phyloP scores from a whole-genome alignment of 164 flowering plant genomes.

The Tetracentron sinense region DNA sequence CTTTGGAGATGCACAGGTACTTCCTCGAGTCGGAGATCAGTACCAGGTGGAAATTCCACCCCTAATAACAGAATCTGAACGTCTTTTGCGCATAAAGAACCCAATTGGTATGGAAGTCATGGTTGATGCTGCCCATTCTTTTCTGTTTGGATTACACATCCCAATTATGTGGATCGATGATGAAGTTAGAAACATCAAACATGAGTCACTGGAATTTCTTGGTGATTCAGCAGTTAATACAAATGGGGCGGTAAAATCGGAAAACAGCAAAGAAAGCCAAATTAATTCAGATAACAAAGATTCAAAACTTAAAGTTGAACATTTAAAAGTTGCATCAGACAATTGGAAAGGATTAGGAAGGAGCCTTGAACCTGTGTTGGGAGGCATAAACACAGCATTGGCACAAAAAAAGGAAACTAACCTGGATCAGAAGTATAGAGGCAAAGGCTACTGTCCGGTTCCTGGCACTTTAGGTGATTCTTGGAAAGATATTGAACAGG shows the following conservation, averaged over 20 bases:
- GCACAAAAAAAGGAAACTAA: neutral
- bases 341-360: slow-evolving; percentile 2
- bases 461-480: slow-evolving; percentile 27
- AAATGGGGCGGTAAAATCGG: slow-evolving; percentile 6
- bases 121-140: slow-evolving; percentile 15
- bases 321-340: neutral
- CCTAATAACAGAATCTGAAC: slow-evolving; percentile 23
- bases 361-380: neutral
- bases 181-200: slow-evolving; percentile 18
- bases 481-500: slow-evolving; percentile 50
- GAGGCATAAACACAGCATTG: neutral
- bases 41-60: slow-evolving; percentile 78
- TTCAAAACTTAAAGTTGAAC: neutral
- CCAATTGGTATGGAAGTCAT: slow-evolving; percentile 15
- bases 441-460: slow-evolving; percentile 13
- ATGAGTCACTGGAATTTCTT: slow-evolving; percentile 11
- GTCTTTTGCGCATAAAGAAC: slow-evolving; percentile 8
- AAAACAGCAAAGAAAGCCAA: neutral
- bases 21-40: slow-evolving; percentile 66
- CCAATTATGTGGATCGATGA: slow-evolving; percentile 45
- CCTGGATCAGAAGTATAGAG: slow-evolving; percentile 1
- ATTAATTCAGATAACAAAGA: neutral
- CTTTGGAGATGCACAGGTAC: slow-evolving; percentile 45
- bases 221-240: neutral
- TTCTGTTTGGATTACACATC: slow-evolving; percentile 44